phyloP scores from a whole-genome alignment of 768 basidiomycete genomes.

The Auriculariales sp. region DNA sequence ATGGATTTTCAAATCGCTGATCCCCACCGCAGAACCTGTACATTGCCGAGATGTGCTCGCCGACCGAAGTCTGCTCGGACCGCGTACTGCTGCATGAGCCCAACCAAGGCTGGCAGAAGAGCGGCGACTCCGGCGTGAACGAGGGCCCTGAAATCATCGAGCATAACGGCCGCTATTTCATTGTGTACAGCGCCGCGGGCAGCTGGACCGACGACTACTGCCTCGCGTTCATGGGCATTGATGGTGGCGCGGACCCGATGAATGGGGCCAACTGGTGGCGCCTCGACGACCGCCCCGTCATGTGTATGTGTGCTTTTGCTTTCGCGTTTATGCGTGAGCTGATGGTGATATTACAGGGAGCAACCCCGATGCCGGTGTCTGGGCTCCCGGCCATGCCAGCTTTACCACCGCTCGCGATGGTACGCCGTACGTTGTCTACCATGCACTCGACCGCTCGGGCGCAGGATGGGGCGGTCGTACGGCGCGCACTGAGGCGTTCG shows the following conservation, averaged over 20 bases:
- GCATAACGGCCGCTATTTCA: neutral
- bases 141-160: neutral
- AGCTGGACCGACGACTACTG: neutral
- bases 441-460: neutral
- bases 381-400: neutral
- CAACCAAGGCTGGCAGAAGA: neutral
- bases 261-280: neutral
- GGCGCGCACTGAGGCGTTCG: neutral
- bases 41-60: neutral
- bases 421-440: constrained; percentile 1
- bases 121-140: neutral
- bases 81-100: constrained; percentile 1
- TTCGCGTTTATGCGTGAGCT: too few relatives aligned
- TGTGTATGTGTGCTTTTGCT: neutral
- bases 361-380: too few relatives aligned
- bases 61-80: neutral
- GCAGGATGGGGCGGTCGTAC: neutral
- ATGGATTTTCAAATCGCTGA: too few relatives aligned
- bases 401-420: neutral
- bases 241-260: constrained; percentile 1
- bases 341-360: too few relatives aligned
- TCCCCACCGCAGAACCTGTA: neutral
- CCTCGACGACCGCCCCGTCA: constrained; percentile 1
- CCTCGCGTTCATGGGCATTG: neutral
- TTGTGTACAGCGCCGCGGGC: neutral